These are phyloP conservation scores for Candida sp. DNA, from an alignment of 1,139 yeast species.

Conservation along the genomic window DNA sequence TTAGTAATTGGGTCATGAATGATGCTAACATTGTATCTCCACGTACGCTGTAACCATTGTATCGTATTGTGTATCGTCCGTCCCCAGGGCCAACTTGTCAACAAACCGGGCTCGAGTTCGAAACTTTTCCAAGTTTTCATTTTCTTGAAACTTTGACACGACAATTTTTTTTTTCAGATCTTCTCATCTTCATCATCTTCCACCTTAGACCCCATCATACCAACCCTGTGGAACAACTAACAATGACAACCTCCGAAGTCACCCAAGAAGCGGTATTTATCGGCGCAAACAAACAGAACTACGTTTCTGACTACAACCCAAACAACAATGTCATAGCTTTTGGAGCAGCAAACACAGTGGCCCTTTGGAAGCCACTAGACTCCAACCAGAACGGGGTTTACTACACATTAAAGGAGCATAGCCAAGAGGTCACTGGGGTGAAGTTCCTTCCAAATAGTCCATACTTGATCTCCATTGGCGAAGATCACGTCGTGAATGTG, in stretches of 20 bases:
- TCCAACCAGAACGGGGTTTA: constrained; percentile 47
- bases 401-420: constrained; percentile 62
- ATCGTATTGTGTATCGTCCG: too few species aligned
- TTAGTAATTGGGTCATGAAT: neutral
- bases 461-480: constrained; percentile 63
- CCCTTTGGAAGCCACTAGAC: constrained; percentile 70
- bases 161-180: neutral
- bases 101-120: too few species aligned
- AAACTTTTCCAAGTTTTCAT: neutral
- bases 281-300: constrained; percentile 82
- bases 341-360: constrained; percentile 78
- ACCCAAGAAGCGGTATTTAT: constrained; percentile 63
- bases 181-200: neutral
- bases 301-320: constrained; percentile 61
- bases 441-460: constrained; percentile 53
- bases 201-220: neutral
- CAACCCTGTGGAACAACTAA: neutral
- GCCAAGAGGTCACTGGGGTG: constrained; percentile 61
- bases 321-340: constrained; percentile 57
- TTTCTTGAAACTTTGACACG: neutral
- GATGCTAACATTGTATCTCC: neutral
- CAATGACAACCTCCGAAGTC: constrained; percentile 5
- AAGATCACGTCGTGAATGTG: constrained; percentile 64
- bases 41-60: constrained; percentile 39
- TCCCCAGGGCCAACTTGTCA: too few species aligned